Base-by-base conservation (phyloP, 805 yeast species). In the Naumovozyma castellii region DNA sequence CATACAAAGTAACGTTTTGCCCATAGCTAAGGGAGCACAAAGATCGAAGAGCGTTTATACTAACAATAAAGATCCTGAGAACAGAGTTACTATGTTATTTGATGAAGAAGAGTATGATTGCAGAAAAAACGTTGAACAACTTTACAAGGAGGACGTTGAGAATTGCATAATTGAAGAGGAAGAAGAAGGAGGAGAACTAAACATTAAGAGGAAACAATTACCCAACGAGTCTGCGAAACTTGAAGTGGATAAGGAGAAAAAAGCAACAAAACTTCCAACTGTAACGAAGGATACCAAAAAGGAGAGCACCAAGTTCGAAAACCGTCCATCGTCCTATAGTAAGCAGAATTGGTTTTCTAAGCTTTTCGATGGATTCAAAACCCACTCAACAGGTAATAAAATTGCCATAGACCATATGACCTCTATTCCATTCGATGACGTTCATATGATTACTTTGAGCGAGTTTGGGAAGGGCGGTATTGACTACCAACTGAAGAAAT, bases 21-120 rank as follows among this genome's bases (percentile, higher is more conserved):
- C 27, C 6, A 6, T 22, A 22, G 6, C 6, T 10, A 10, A 22
- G 10, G 27, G 27, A 6, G 10, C 27, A 6, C 9, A 22, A 22
- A 22, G 27, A 10, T 22, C 10, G 9, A 6, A 22, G 10, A 6
- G 9, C 6, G 27, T 22, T 22, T 22, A 22, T 22, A 22, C 6
- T 22, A 22, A 6, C 10, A 22, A 22, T 6, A 22, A 22, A 6
- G 10, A 22, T 22, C 27, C 27, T 12, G 36, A 28, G 6, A 55
- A 53, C 34, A 45, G 65, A 43, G 57, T 54, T 3, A 53, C 61
- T 5, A 49, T 57, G 55, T 41, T 53, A 18, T 59, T 53, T 43
- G 61, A 54, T 46, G 59, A 46, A 18, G 50, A 52, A 8, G 51
- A 48, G 37, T 47, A 43, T 40, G 35, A 37, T 45, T 46, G 13